phyloP scores from a whole-genome alignment of 768 basidiomycete species.

The Tubosaeta sp. region DNA sequence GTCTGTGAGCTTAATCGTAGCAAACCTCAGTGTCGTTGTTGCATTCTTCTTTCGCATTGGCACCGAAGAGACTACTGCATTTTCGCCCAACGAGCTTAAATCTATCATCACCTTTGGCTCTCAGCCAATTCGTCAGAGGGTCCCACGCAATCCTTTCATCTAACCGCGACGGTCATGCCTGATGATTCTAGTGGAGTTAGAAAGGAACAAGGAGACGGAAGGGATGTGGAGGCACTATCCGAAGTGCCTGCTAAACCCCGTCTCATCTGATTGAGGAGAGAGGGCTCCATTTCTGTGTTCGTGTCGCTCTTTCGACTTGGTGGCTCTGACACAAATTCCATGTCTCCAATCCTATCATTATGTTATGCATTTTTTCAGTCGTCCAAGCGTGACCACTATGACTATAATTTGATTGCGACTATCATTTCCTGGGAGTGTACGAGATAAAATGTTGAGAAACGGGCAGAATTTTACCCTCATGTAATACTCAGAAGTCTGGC shows the following conservation, averaged over 20 bases:
- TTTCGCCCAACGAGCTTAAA: background rate
- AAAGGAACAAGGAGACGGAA: background rate
- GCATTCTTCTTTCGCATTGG: conserved; percentile 6
- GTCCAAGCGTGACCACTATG: too few species aligned
- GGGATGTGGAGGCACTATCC: background rate
- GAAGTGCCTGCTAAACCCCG: background rate
- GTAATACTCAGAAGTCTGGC: too few species aligned
- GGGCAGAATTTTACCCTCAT: too few species aligned
- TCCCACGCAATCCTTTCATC: background rate
- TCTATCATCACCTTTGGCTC: background rate
- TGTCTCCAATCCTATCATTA: too few species aligned
- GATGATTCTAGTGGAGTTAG: background rate
- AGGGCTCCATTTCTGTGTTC: too few species aligned
- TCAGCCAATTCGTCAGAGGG: background rate
- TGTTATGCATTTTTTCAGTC: too few species aligned
- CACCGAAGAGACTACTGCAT: conserved; percentile 1
- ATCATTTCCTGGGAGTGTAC: too few species aligned
- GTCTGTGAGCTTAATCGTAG: conserved; percentile 3
- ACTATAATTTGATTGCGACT: too few species aligned
- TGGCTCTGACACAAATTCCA: too few species aligned
- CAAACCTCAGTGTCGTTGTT: conserved; percentile 2
- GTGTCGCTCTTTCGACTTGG: too few species aligned
- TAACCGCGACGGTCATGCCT: background rate
- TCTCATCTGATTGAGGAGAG: background rate
- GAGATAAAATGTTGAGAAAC: background rate